A percentile compares a stretch with the other conserved stretches of the same genome.
Evolutionary conservation across 768 basidiomycete species (phyloP).

Genomic region (Mycena venus): DNA sequence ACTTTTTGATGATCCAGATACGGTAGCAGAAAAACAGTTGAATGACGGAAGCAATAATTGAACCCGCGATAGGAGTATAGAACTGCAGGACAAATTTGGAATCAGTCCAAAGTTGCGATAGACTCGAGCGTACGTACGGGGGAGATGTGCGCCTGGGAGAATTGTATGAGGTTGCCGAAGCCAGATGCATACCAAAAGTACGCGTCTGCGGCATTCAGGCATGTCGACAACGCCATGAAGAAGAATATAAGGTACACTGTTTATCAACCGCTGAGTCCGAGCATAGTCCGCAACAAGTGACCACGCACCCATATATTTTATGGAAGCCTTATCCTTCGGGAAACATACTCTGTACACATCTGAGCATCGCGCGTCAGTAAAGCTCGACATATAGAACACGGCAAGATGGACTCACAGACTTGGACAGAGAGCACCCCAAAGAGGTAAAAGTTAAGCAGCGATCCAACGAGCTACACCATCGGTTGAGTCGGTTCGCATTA

Average conservation of each 20-base stretch:
- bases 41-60: slow-evolving; percentile 14
- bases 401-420: slow-evolving; percentile 16
- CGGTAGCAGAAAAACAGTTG: slow-evolving; percentile 32
- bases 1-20: slow-evolving; percentile 28
- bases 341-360: slow-evolving; percentile 27
- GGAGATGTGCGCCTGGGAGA: slow-evolving; percentile 25
- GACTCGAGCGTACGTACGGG: slow-evolving; percentile 5
- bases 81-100: slow-evolving; percentile 3
- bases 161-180: slow-evolving; percentile 30
- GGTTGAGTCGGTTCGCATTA: background rate
- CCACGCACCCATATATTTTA: slow-evolving; percentile 23
- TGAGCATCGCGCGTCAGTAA: background rate
- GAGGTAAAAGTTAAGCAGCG: slow-evolving; percentile 26
- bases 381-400: background rate
- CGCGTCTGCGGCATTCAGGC: slow-evolving; percentile 28
- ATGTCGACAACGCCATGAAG: slow-evolving; percentile 26
- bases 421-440: slow-evolving; percentile 30
- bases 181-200: slow-evolving; percentile 30
- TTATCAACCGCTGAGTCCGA: background rate
- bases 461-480: slow-evolving; percentile 22
- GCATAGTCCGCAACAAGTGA: no score
- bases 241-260: slow-evolving; percentile 30
- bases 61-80: slow-evolving; percentile 27
- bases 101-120: background rate
- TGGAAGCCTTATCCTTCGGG: slow-evolving; percentile 28